Percentiles rank a stretch among this genome's conserved stretches.
Evolutionary conservation across 2,329 filamentous ascomycete genomes (phyloP).

Genomic region (Trichoderma pleuroti): DNA sequence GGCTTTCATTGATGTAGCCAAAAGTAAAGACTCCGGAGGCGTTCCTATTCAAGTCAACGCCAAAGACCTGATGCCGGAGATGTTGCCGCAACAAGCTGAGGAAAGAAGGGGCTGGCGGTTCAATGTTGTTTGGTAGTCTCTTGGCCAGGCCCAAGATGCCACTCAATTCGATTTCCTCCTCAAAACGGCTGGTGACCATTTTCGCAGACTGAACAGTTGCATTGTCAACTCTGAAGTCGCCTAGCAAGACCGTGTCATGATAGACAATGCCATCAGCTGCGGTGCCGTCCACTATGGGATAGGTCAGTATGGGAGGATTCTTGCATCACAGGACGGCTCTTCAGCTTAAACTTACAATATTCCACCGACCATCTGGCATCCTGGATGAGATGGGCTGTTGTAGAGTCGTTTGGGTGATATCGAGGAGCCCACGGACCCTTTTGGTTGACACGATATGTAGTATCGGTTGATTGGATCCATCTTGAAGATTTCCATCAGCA

Average conservation of each 20-base stretch:
- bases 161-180: slow-evolving; percentile 41
- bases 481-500: slow-evolving; percentile 29
- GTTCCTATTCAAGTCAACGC: slow-evolving; percentile 48
- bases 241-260: slow-evolving; percentile 47
- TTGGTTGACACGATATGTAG: slow-evolving; percentile 33
- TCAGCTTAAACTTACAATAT: slow-evolving; percentile 41
- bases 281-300: slow-evolving; percentile 40
- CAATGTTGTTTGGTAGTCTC: slow-evolving; percentile 42
- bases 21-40: slow-evolving; percentile 50
- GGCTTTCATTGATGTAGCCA: slow-evolving; percentile 43
- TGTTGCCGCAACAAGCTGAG: slow-evolving; percentile 42
- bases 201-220: slow-evolving; percentile 50
- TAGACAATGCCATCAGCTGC: slow-evolving; percentile 48
- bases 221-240: slow-evolving; percentile 40
- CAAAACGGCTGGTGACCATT: slow-evolving; percentile 41
- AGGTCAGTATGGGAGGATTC: not conserved
- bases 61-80: slow-evolving; percentile 44
- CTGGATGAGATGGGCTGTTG: slow-evolving; percentile 39
- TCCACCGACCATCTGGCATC: slow-evolving; percentile 48
- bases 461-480: slow-evolving; percentile 54
- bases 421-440: slow-evolving; percentile 36
- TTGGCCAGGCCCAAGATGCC: slow-evolving; percentile 53
- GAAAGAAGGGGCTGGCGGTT: slow-evolving; percentile 42
- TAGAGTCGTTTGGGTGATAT: slow-evolving; percentile 46
- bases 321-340: not conserved